These are phyloP conservation scores for Erysiphe pulchra DNA, from an alignment of 2,329 filamentous ascomycete genomes.

Conservation along the genomic window DNA sequence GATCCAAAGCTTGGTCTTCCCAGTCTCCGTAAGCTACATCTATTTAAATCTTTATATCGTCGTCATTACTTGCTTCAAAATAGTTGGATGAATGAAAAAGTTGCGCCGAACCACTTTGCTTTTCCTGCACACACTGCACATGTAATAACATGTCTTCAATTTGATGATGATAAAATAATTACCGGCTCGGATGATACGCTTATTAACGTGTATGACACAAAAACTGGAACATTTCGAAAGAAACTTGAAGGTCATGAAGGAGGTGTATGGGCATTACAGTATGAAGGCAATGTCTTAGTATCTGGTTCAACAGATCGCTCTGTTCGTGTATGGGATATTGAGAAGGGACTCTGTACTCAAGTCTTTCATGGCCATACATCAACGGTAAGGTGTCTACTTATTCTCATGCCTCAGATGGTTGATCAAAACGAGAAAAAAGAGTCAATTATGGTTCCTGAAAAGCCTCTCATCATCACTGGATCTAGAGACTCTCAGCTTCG, in stretches of 20 bases:
- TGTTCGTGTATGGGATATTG: slow-evolving; percentile 98
- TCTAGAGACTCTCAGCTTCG: slow-evolving; percentile 83
- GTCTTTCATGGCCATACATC: slow-evolving; percentile 96
- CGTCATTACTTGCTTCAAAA: slow-evolving; percentile 74
- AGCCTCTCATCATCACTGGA: slow-evolving; percentile 89
- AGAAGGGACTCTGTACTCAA: slow-evolving; percentile 74
- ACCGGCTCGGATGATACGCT: slow-evolving; percentile 94
- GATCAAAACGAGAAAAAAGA: slow-evolving; percentile 45
- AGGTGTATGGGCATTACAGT: slow-evolving; percentile 92
- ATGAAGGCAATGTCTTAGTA: slow-evolving; percentile 81
- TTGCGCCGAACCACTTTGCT: slow-evolving; percentile 73
- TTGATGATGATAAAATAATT: slow-evolving; percentile 92
- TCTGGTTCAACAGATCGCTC: slow-evolving; percentile 91
- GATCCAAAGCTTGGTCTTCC: slow-evolving; percentile 58
- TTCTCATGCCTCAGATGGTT: slow-evolving; percentile 63
- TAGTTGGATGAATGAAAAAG: slow-evolving; percentile 71
- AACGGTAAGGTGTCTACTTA: slow-evolving; percentile 85
- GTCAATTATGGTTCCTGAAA: slow-evolving; percentile 70
- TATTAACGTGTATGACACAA: slow-evolving; percentile 95
- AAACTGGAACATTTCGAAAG: slow-evolving; percentile 63
- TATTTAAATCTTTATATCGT: slow-evolving; percentile 91
- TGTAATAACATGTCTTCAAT: slow-evolving; percentile 92
- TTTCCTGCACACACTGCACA: slow-evolving; percentile 92
- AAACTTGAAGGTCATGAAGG: slow-evolving; percentile 85
- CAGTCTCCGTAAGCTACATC: slow-evolving; percentile 57